Percentiles rank a stretch among this genome's conserved stretches.
These are phyloP conservation scores for Gnomoniopsis smithogilvyi DNA, from an alignment of 2,329 filamentous ascomycete genomes.

Conservation along the genomic window DNA sequence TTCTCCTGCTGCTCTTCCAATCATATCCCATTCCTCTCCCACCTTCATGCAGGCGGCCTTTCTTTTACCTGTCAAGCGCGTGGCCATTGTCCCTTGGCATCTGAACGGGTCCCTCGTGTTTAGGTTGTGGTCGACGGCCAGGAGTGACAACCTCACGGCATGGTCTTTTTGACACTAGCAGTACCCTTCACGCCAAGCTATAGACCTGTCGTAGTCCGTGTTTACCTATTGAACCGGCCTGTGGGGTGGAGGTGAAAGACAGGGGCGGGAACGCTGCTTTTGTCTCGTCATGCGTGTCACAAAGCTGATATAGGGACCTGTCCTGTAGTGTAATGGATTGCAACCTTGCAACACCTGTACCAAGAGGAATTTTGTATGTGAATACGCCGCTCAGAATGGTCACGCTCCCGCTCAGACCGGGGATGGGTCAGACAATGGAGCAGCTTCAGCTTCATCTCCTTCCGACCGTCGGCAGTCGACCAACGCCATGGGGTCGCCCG, in stretches of 20 bases:
- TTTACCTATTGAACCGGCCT: too few relatives aligned
- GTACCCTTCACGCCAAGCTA: too few relatives aligned
- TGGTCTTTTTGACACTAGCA: too few relatives aligned
- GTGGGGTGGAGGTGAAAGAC: too few relatives aligned
- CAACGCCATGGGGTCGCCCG: conserved; percentile 6
- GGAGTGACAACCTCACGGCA: not conserved
- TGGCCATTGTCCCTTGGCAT: conserved; percentile 15
- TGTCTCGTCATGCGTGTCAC: not conserved
- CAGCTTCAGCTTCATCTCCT: conserved; percentile 22
- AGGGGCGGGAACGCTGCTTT: too few relatives aligned
- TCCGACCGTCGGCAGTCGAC: conserved; percentile 19
- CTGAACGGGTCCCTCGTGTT: too few relatives aligned
- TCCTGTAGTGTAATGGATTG: conserved; percentile 55
- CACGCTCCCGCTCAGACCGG: conserved; percentile 18
- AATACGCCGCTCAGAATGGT: conserved; percentile 33
- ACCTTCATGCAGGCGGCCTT: not conserved
- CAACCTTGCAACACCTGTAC: conserved; percentile 56
- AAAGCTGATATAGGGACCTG: not conserved
- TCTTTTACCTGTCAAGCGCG: not conserved
- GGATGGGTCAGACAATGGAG: conserved; percentile 24
- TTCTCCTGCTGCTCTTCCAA: not conserved
- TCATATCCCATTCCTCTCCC: not conserved
- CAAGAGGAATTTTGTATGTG: conserved; percentile 46
- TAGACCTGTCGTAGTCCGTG: too few relatives aligned
- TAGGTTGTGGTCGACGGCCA: too few relatives aligned